Conservation (phyloP, 225 moss, liverwort and hornwort species). For the Marchantia paleacea region DNA sequence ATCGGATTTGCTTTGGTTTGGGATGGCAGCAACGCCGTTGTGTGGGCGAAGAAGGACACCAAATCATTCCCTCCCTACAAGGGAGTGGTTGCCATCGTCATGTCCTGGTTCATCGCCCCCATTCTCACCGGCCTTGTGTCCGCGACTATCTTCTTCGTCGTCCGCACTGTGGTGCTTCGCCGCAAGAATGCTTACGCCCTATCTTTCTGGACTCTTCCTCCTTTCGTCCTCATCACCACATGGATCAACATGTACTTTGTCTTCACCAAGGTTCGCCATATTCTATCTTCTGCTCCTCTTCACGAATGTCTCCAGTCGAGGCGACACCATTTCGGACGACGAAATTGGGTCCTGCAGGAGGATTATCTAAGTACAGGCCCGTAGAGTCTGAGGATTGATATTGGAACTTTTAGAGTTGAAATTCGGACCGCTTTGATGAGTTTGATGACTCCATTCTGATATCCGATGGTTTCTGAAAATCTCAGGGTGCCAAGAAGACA, state of each 20-base stretch:
- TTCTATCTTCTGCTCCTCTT: constrained; percentile 40
- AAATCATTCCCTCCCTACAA: constrained; percentile 62
- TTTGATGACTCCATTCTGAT: too few relatives aligned
- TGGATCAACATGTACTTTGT: constrained; percentile 73
- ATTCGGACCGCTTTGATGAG: neutral
- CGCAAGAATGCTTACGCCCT: constrained; percentile 52
- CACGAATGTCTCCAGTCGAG: constrained; percentile 28
- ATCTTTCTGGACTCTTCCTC: constrained; percentile 62
- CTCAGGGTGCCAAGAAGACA: constrained; percentile 57
- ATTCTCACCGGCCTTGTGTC: constrained; percentile 41
- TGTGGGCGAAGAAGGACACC: constrained; percentile 60
- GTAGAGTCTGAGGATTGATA: neutral
- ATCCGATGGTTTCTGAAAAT: neutral
- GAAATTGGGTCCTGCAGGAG: neutral
- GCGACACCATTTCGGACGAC: neutral
- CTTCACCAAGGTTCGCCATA: constrained; percentile 55
- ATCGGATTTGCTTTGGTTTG: constrained; percentile 69
- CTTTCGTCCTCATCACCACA: constrained; percentile 54
- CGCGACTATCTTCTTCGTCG: constrained; percentile 42
- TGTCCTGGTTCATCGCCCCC: constrained; percentile 72
- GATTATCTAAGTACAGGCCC: too few relatives aligned
- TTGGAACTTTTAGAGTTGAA: neutral
- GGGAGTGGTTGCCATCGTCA: constrained; percentile 50
- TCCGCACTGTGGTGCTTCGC: constrained; percentile 50
- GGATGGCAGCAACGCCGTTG: constrained; percentile 59